Base-by-base conservation (phyloP, 176 grass and related monocot genomes). In the Bonia amplexicaulis region DNA sequence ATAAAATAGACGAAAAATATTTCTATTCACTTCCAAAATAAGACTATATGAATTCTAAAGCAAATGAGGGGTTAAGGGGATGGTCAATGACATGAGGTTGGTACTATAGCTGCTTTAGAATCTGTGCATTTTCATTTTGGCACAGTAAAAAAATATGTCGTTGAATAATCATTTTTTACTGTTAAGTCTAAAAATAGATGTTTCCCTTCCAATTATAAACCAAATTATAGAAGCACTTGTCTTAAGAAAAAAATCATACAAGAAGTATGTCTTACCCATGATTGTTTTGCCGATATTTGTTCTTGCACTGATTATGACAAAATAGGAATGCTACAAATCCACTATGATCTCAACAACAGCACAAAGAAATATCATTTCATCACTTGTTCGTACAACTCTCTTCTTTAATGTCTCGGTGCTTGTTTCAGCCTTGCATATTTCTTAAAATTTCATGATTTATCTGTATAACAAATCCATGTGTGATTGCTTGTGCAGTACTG, bases 401-500 rank as follows among this genome's bases (percentile, higher is more conserved):
- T 41, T 60, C 29, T 26, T 49, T 55, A 47, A 82, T 65, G 81
- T 48, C 29, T 59, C 11, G 19, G 12, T 9, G 55, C 42, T 31
- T 74, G 61, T 81, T 82, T 11, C 69, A 70, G n/a, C 66, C 26
- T 40, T 79, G 15, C 0, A 78, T 31, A 79, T 45, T 66, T 22
- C 4, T 59, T 3, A 69, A 61, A 49, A 63, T 47, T 6, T 9
- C 46, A 72, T 63, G 14, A 49, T 61, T 12, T 60, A 6, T 74
- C 42, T 69, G 19, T 49, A 29, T 48, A 74, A 74, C 71, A 3
- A 84, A 80, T 40, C 1, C 11, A 40, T 79, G 10, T 67, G 80
- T 55, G 40, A 51, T 78, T 73, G 52, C 37, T 76, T 12, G 6
- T 88, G 85, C 89, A 89, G 91, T 91, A 71, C 39, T 96, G 44